Conservation (phyloP, 1,284 basidiomycete genomes). For the Apiotrichum gracile region DNA sequence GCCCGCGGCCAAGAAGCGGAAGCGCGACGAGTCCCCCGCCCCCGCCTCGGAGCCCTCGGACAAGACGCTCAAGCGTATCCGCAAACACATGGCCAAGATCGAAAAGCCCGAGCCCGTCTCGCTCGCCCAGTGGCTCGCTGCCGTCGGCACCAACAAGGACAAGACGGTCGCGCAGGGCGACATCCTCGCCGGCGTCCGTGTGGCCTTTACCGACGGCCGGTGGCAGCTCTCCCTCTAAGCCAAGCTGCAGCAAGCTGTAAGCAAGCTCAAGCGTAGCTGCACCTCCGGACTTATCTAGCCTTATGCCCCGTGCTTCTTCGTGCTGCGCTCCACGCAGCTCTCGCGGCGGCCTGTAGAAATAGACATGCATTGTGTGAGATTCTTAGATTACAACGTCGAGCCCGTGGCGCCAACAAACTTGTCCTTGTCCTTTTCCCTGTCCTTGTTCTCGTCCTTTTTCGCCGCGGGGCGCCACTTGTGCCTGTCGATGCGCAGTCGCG, state of each 20-base stretch:
- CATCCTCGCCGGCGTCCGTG: slow-evolving; percentile 27
- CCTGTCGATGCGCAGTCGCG: slow-evolving; percentile 38
- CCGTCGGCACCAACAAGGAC: slow-evolving; percentile 27
- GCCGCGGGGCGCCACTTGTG: slow-evolving; percentile 12
- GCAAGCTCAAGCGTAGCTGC: too few relatives aligned
- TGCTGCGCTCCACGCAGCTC: too few relatives aligned
- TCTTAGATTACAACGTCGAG: neutral
- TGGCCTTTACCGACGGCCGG: slow-evolving; percentile 25
- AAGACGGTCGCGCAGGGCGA: slow-evolving; percentile 26
- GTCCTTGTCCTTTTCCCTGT: slow-evolving; percentile 5
- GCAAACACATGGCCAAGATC: slow-evolving; percentile 36
- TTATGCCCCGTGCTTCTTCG: too few relatives aligned
- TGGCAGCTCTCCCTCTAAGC: slow-evolving; percentile 28
- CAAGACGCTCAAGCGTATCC: slow-evolving; percentile 37
- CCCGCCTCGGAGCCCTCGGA: slow-evolving; percentile 8
- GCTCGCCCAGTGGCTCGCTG: slow-evolving; percentile 19
- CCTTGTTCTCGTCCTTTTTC: neutral
- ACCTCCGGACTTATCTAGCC: too few relatives aligned
- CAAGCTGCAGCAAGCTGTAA: neutral
- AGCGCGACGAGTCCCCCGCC: slow-evolving; percentile 17
- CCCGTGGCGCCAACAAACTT: neutral
- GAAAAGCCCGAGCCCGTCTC: slow-evolving; percentile 10
- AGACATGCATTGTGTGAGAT: neutral
- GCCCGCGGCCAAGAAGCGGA: slow-evolving; percentile 35
- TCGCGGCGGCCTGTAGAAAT: too few relatives aligned